Base-by-base conservation (phyloP, 2,329 filamentous ascomycete species). In the Rhynchosporium graminicola region DNA sequence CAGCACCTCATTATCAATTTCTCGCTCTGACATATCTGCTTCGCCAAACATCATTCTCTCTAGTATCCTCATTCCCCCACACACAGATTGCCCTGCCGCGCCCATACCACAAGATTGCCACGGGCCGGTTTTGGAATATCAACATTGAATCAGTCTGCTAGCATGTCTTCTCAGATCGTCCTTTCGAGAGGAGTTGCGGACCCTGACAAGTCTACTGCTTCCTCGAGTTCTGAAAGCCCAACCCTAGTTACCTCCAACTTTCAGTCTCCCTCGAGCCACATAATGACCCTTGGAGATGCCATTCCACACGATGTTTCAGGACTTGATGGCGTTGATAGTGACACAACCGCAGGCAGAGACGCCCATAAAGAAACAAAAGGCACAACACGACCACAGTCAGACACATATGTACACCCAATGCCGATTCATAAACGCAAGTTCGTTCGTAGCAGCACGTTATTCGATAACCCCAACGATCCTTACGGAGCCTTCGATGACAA, bases 121-220 rank as follows among this genome's bases (percentile, higher is more conserved):
- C 7, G 20, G 38, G 51, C 10, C 51, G 29, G 2, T 28, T 42
- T 42, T 36, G 15, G n/a, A 20, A 54, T 36, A 36, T 36, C 33
- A 36, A 36, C 51, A 54, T 28, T 40, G 3, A 48, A 28, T 6
- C 45, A 28, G 10, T 26, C 46, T 31, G 6, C 7, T 10, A 48
- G 26, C 20, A 80, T 78, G 78, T 79, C 79, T 76, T 80, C 78
- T 52, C 76, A 80, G 63, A 80, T 80, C 42, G 72, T 79, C 60
- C 74, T 81, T 56, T 80, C 79, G 29, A 70, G 78, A 59, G 78
- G 75, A 59, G 77, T 80, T 63, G 78, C 78, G 47, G 74, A 70
- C 36, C 72, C 74, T 38, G 67, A 73, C 60, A 67, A 70, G 46
- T 66, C 71, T 33, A 46, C 63, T 55, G 52, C 58, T 51, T 57